These are phyloP conservation scores for Calendula officinalis DNA, from an alignment of 129 eudicot genomes.

Conservation along the genomic window DNA sequence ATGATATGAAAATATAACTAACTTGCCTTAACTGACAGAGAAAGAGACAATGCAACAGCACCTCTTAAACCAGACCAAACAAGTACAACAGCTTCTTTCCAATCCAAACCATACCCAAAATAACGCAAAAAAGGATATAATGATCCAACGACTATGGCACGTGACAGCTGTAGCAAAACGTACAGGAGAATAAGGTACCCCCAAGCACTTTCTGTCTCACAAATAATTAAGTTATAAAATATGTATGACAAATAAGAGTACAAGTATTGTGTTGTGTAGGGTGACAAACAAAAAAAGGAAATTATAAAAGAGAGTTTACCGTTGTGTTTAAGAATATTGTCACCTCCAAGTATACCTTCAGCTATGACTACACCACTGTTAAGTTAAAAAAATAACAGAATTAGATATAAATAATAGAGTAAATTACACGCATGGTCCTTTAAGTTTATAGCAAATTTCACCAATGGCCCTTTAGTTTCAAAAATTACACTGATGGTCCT, in stretches of 20 bases:
- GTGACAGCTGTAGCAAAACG: constrained; percentile 63
- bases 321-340: constrained; percentile 52
- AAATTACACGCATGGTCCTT: background rate
- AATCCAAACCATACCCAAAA: constrained; percentile 91
- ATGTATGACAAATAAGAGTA: background rate
- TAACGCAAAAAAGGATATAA: constrained; percentile 67
- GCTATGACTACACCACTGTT: constrained; percentile 96
- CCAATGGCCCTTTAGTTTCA: too few species aligned
- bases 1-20: background rate
- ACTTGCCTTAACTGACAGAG: constrained; percentile 88
- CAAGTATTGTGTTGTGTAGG: too few species aligned
- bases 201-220: constrained; percentile 65
- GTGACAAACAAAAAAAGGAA: background rate
- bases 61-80: constrained; percentile 95
- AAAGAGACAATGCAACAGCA: constrained; percentile 89
- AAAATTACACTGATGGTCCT: too few species aligned
- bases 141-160: constrained; percentile 62
- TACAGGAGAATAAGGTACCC: constrained; percentile 88
- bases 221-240: constrained; percentile 7
- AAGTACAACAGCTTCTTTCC: constrained; percentile 89
- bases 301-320: constrained; percentile 35
- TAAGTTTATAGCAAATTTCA: too few species aligned
- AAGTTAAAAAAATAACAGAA: constrained; percentile 1
- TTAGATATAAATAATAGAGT: background rate
- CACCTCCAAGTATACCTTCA: constrained; percentile 72